Base-by-base conservation (phyloP, 305 asterid species). In the Caryopteris hybrid region DNA sequence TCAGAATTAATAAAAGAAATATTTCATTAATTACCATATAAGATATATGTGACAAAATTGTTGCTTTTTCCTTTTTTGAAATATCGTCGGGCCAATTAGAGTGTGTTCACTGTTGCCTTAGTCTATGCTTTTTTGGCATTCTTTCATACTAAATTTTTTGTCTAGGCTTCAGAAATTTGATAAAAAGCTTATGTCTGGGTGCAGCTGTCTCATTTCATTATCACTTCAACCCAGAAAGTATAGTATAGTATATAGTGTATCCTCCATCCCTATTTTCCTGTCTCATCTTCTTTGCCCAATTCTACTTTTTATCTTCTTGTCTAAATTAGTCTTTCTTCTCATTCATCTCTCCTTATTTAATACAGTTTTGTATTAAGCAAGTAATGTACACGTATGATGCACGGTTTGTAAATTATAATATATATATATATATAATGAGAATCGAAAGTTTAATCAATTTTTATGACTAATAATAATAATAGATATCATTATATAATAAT, bases 281-380 rank as follows among this genome's bases (percentile, higher is more conserved):
- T 68, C 76, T 74, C 22, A 52, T 62, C 74, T 70, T 71, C 61
- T 73, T 68, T 67, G 73, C 74, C 62, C 66, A 56, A 70, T 57
- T 48, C 59, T 23, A 38, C 73, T 38, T 60, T 76, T 66, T 52
- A 70, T 66, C 61, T 43, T 66, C 8, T 52, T 67, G 39, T 60
- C 67, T 61, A 52, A 18, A 55, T 29, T 18, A 50, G 77, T 39
- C 39, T 13, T n/a, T n/a, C n/a, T n/a, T n/a, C n/a, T n/a, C n/a
- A n/a, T n/a, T n/a, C n/a, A n/a, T n/a, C n/a, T n/a, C n/a, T n/a
- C n/a, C n/a, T n/a, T n/a, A n/a, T n/a, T n/a, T n/a, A n/a, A n/a
- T n/a, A n/a, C n/a, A n/a, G n/a, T n/a, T n/a, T n/a, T n/a, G n/a
- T n/a, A n/a, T n/a, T n/a, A n/a, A n/a, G n/a, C n/a, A n/a, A n/a